These are phyloP conservation scores for Pseudogymnoascus sp. DNA, from an alignment of 2,329 filamentous ascomycete genomes.

Conservation along the genomic window DNA sequence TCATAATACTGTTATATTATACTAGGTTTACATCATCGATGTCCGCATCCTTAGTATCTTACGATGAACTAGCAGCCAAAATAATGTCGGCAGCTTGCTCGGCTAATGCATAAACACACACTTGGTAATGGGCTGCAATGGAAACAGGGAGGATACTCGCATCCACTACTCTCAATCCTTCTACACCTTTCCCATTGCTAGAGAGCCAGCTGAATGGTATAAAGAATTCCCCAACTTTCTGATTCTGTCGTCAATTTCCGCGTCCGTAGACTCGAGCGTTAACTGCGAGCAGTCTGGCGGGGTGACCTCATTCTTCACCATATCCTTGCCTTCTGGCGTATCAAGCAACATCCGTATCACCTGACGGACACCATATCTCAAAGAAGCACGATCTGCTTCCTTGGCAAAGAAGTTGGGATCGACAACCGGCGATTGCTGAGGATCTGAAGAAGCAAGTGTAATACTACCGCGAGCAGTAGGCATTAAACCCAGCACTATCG, in stretches of 20 bases:
- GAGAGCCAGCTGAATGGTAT: slow-evolving; percentile 14
- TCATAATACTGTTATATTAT: no score
- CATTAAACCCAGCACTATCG: no score
- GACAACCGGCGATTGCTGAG: slow-evolving; percentile 9
- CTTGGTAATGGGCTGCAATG: slow-evolving; percentile 27
- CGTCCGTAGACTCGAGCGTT: neutral
- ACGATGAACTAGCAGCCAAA: neutral
- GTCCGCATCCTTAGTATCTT: no score
- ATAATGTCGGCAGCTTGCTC: slow-evolving; percentile 31
- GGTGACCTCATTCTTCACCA: slow-evolving; percentile 10
- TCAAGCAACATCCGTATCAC: neutral
- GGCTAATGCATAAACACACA: slow-evolving; percentile 29
- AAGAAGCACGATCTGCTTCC: slow-evolving; percentile 12
- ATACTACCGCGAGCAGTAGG: no score
- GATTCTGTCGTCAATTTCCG: neutral
- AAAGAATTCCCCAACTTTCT: neutral
- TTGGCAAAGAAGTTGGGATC: slow-evolving; percentile 16
- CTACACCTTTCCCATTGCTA: slow-evolving; percentile 19
- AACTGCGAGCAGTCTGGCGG: neutral
- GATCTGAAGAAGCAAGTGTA: neutral
- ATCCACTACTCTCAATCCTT: slow-evolving; percentile 28
- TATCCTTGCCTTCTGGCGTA: slow-evolving; percentile 12
- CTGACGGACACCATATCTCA: slow-evolving; percentile 11
- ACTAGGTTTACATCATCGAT: no score
- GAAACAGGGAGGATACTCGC: slow-evolving; percentile 22